phyloP scores from a whole-genome alignment of 345 rosid genomes.

The Syzygium grande region DNA sequence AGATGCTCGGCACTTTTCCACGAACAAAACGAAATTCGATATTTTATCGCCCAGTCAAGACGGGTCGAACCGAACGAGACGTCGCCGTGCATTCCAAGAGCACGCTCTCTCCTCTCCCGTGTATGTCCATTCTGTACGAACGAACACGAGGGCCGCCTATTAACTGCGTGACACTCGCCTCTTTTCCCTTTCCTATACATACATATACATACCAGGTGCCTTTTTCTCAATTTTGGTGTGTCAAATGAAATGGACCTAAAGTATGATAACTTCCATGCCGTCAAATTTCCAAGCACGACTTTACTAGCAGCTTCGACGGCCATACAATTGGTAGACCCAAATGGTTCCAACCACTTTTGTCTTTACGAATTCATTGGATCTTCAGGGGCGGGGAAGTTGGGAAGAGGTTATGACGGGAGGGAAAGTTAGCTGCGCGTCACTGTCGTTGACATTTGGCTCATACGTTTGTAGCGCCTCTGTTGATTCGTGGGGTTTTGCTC shows the following conservation, averaged over 20 bases:
- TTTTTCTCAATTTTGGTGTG: neutral
- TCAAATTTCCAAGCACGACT: neutral
- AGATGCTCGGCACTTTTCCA: neutral
- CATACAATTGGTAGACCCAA: neutral
- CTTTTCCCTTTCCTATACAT: neutral
- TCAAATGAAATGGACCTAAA: neutral
- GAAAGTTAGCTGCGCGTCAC: neutral
- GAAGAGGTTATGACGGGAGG: neutral
- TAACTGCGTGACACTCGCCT: neutral
- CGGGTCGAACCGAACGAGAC: neutral
- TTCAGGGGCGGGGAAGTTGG: neutral
- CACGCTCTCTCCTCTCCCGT: neutral
- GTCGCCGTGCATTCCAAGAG: fast-evolving
- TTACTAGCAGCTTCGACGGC: neutral
- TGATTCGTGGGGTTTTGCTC: neutral
- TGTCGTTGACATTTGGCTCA: neutral
- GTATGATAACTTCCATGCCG: neutral
- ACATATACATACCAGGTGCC: neutral
- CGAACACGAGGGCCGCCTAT: neutral
- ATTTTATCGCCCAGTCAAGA: neutral
- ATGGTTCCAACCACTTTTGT: neutral
- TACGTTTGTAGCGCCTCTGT: too few relatives aligned
- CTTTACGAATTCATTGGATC: neutral
- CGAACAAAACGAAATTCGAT: fast-evolving
- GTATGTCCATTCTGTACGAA: fast-evolving